Evolutionary conservation across 257 asterid species (phyloP).

Genomic region (Orobanche coerulescens): DNA sequence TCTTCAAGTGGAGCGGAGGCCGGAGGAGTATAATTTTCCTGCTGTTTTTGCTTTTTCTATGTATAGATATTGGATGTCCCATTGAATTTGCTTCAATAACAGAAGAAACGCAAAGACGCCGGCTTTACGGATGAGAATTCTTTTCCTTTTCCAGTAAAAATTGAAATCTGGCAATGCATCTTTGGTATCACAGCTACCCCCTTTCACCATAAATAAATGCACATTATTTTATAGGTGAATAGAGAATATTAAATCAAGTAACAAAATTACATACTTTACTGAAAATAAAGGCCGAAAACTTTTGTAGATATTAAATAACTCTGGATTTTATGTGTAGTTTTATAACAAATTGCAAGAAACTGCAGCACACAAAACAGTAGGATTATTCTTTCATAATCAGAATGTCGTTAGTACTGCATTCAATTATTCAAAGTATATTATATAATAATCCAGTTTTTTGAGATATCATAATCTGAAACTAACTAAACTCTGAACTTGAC

Average conservation of each 20-base stretch:
- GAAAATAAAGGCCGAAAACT: too few species aligned
- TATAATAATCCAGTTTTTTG: too few species aligned
- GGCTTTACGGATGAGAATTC: conserved; percentile 25
- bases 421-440: not conserved
- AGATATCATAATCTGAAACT: too few species aligned
- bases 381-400: not conserved
- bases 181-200: conserved; percentile 3
- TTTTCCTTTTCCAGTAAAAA: not conserved
- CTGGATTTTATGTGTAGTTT: too few species aligned
- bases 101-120: conserved; percentile 27
- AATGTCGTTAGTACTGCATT: not conserved
- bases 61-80: too few species aligned
- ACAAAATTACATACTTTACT: too few species aligned
- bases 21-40: too few species aligned
- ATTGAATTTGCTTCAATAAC: conserved; percentile 4
- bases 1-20: too few species aligned
- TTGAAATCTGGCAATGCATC: not conserved
- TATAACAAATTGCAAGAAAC: too few species aligned
- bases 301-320: too few species aligned
- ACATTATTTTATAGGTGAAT: conserved; percentile 29
- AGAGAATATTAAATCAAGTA: not conserved
- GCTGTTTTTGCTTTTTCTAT: too few species aligned
- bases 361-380: too few species aligned
- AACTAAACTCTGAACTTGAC: not conserved
- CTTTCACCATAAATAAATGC: conserved; percentile 27